Evolutionary conservation across 176 grass and related monocot genomes (phyloP), one percentile per base, ranked within the genome.

Genomic region (Alloteropsis semialata): DNA sequence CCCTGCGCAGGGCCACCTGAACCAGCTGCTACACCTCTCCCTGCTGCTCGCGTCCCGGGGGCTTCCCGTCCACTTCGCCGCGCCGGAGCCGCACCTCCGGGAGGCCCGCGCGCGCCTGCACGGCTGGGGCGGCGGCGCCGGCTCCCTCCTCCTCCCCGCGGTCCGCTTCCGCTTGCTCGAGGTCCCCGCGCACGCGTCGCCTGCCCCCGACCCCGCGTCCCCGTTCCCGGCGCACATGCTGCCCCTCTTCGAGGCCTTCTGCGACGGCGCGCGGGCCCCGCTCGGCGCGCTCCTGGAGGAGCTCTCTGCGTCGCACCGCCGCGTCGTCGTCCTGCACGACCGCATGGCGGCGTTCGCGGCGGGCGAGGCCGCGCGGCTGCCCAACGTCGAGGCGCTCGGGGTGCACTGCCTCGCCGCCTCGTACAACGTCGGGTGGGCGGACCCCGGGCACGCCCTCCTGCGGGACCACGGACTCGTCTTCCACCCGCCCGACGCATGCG

Each of bases 1-100:
- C 68, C 87, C 90, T 22, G 68, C 88, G 43, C 93, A 95, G 74
- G 90, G 93, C 43, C 93, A 95, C 88, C 88, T 95, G 58, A 92
- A 92, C 78, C 93, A 92, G 73, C 69, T 92, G 1, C 90, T 92
- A 28, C 87, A 95, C 82, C 57, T 95, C 3, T 92, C 93, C 29
- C 81, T 95, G 28, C 69, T 90, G 61, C 90, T 95, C 28, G 89
- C 87, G 0, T n/a, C 72, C 29, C 76, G 75, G 6, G 86, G 88
- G 25, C 46, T 93, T 60, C 5, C 86, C 46, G 88, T 97, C 49
- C 86, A 91, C 86, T 93, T 85, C 75, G 86, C 88, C 12, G 86
- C 91, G 75, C 60, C 91, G 18, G 64, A 75, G 69, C 72, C 86
- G 59, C 94, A 91, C 88, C 71, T 93, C 72, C 75, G 43, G 14